Evolutionary conservation across 208 protist genomes (phyloP).

Genomic region (Leishmania mexicana): DNA sequence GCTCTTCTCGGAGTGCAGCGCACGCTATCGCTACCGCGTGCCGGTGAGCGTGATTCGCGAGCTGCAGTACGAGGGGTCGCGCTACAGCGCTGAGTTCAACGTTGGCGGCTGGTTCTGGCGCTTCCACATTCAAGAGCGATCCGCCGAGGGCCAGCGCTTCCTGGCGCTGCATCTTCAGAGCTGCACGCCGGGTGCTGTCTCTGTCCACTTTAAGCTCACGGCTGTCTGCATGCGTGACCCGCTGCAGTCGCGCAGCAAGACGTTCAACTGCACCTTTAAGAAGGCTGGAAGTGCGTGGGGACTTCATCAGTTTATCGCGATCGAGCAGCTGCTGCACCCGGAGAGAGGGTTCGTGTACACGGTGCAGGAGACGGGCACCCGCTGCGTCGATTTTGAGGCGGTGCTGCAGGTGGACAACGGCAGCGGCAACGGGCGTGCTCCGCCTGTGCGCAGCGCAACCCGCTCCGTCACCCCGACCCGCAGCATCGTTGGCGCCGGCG

Average conservation of each 20-base stretch:
- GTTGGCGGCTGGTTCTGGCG: slow-evolving; percentile 79
- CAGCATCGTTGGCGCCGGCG: slow-evolving; percentile 10
- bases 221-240: slow-evolving; percentile 69
- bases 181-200: slow-evolving; percentile 48
- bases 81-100: slow-evolving; percentile 84
- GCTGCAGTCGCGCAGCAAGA: slow-evolving; percentile 64
- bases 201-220: slow-evolving; percentile 79
- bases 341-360: slow-evolving; percentile 71
- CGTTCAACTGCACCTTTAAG: slow-evolving; percentile 88
- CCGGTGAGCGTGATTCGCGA: slow-evolving; percentile 69
- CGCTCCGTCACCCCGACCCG: slow-evolving; percentile 32
- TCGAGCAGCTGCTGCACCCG: slow-evolving; percentile 55
- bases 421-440: slow-evolving; percentile 26
- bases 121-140: slow-evolving; percentile 82
- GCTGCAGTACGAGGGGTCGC: slow-evolving; percentile 61
- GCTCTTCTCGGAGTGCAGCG: slow-evolving; percentile 64
- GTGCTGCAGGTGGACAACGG: slow-evolving; percentile 57
- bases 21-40: slow-evolving; percentile 79
- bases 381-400: slow-evolving; percentile 81
- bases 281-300: slow-evolving; percentile 85
- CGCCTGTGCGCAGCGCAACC: slow-evolving; percentile 36
- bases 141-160: slow-evolving; percentile 48
- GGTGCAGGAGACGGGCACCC: slow-evolving; percentile 58
- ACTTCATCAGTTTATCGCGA: slow-evolving; percentile 84
- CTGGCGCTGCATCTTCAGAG: slow-evolving; percentile 87